Evolutionary conservation across 2,329 filamentous ascomycete genomes (phyloP), one percentile per base, ranked within the genome.

Genomic region (Monosporascus sp.): DNA sequence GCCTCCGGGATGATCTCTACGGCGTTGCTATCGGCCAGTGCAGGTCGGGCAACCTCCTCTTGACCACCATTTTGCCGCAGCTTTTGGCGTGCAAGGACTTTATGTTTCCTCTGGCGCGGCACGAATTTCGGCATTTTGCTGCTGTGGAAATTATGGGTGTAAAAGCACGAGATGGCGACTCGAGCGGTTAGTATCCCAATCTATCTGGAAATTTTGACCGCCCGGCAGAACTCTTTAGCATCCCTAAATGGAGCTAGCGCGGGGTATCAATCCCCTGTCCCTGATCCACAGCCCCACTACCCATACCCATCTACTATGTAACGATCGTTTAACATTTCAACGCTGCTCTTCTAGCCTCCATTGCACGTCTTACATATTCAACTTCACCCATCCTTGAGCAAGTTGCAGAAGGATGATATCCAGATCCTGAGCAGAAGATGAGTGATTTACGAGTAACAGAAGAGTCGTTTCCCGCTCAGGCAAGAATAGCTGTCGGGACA

Each of bases 381-480:
- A 35, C 31, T 14, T 35, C 31, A 35, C 11, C 27, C 31, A 35
- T 35, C 31, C 11, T 35, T 35, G 31, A 35, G 31, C 31, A 35
- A 35, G 31, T 35, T 4, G 31, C 31, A 14, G 31, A 35, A 35
- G 11, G 31, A 35, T 35, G 31, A 41, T 41, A 41, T 5, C 38
- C 18, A 41, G 38, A 18, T 3, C 17, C 17, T 18, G 18, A n/a
- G 60, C 58, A 41, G 49, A 55, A 25, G n/a, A 80, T 75, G 78
- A 70, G 68, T 44, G 61, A 62, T 20, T 66, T 60, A 27, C 72
- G 73, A 18, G 64, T 81, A 15, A 69, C 71, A 39, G 67, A 73
- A 45, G 77, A 82, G n/a, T 73, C 81, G 0, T 96, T 89, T 63
- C 89, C 89, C 17, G 87, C 85, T 3, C 72, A 75, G 11, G 85